Evolutionary conservation across 352 stramenopile genomes (phyloP).

Genomic region (Phytophthora sansomeana): DNA sequence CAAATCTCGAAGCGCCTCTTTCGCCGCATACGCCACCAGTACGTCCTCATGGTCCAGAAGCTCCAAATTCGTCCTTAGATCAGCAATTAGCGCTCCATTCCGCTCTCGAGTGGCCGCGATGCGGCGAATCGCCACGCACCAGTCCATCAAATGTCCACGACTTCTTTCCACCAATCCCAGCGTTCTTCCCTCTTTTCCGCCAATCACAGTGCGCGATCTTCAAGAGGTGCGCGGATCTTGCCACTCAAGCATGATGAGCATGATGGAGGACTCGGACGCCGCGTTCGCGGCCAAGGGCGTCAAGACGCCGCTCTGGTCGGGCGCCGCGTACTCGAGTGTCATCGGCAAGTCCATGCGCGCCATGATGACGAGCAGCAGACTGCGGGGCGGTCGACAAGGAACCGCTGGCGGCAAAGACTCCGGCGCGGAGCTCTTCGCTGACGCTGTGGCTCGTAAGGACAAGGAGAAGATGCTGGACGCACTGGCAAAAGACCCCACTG

Average conservation of each 20-base stretch:
- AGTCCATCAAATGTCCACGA: conserved; percentile 13
- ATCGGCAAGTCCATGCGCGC: conserved; percentile 64
- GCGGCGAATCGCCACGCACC: conserved; percentile 11
- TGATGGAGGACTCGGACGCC: conserved; percentile 35
- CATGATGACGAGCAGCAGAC: conserved; percentile 51
- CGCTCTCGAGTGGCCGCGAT: conserved; percentile 19
- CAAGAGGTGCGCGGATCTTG: conserved; percentile 27
- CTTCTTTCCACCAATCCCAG: conserved; percentile 20
- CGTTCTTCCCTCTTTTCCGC: conserved; percentile 6
- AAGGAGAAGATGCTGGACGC: conserved; percentile 60
- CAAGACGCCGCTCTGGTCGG: conserved; percentile 24
- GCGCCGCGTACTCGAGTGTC: conserved; percentile 46
- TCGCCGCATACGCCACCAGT: conserved; percentile 51
- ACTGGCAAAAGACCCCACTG: conserved; percentile 37
- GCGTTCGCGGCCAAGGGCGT: conserved; percentile 10
- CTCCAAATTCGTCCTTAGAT: conserved; percentile 25
- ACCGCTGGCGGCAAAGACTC: conserved; percentile 7
- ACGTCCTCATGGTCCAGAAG: conserved; percentile 45
- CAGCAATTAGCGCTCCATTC: neutral
- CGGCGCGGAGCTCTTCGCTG: conserved; percentile 41
- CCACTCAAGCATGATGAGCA: conserved; percentile 29
- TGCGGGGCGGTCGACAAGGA: conserved; percentile 9
- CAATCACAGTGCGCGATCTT: conserved; percentile 38
- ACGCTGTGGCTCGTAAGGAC: conserved; percentile 50
- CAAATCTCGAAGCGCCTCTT: conserved; percentile 43